Base-by-base conservation (phyloP, 441 rosid species). In the Arabidopsis lyrata region DNA sequence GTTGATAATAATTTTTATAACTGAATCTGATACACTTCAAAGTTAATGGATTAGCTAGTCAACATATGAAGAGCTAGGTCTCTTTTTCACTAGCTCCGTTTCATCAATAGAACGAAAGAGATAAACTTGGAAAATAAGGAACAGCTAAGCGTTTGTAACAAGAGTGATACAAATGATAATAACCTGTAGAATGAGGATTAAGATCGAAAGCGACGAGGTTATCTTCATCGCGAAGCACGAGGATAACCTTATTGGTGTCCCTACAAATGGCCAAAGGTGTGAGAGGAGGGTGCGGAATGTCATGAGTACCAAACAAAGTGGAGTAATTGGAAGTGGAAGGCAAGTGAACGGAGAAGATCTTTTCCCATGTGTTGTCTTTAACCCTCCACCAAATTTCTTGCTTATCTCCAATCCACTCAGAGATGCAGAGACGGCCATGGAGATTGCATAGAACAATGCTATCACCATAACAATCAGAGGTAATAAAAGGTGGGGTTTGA, bases 361-460 rank as follows among this genome's bases (percentile, higher is more conserved):
- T 70, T 10, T 70, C 67, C 60, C 52, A 70, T 14, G 9, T 34
- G 6, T 38, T 4, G 18, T 70, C 47, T 10, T 58, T 6, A 57
- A 58, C 74, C 49, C 38, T 48, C 67, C 59, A 70, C 67, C 41
- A 70, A 70, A 48, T 48, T 0, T 59, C 74, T 59, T 70, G 41
- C 27, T 24, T 60, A 6, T 6, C 48, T 34, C 1, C 4, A n/a
- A 0, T n/a, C 31, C 60, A 8, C 29, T 59, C 59, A 36, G 50
- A 70, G 16, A 59, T 31, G 20, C 59, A 70, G 36, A 70, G 59
- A 59, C 66, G 59, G 27, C 59, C 66, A 27, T 70, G 18, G 14
- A 59, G 74, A 48, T 15, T 70, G 38, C 59, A 59, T n/a, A 70
- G 1, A 15, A 1, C 59, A 24, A 59, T 59, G 0, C 4, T 4